A percentile compares a stretch with the other conserved stretches of the same genome.
These are phyloP conservation scores for Trichoderma guizhouense DNA, from an alignment of 2,329 filamentous ascomycete species.

Conservation along the genomic window DNA sequence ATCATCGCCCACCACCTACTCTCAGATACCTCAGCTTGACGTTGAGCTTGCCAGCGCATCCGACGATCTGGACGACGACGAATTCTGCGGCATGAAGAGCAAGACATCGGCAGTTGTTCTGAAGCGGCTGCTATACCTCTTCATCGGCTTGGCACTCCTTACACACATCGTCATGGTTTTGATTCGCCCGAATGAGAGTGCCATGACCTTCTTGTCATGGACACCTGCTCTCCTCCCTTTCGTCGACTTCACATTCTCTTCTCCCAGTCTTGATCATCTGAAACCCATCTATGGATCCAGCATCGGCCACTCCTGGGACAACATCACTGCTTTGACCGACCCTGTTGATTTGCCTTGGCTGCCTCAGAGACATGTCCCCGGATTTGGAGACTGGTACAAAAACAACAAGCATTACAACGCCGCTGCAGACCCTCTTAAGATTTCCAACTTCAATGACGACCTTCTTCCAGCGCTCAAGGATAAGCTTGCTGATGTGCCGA, in stretches of 20 bases:
- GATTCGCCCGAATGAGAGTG: conserved; percentile 32
- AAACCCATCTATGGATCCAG: conserved; percentile 17
- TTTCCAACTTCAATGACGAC: conserved; percentile 38
- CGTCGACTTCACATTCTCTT: conserved; percentile 32
- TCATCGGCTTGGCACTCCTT: conserved; percentile 26
- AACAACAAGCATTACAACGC: conserved; percentile 33
- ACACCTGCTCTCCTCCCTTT: conserved; percentile 34
- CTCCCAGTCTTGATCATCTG: conserved; percentile 23
- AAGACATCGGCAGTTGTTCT: background rate
- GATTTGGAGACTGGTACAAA: conserved; percentile 30
- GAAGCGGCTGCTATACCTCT: conserved; percentile 20
- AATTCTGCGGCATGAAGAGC: conserved; percentile 3
- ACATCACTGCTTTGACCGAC: conserved; percentile 22
- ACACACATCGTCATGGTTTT: conserved; percentile 26
- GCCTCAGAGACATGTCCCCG: conserved; percentile 19
- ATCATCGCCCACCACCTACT: background rate
- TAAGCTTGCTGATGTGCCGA: conserved; percentile 31
- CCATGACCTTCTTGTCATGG: conserved; percentile 36
- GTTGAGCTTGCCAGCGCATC: background rate
- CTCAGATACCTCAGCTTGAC: conserved; percentile 16
- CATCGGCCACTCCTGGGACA: conserved; percentile 23
- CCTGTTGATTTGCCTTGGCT: conserved; percentile 23
- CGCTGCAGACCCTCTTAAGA: conserved; percentile 37
- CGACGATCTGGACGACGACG: background rate
- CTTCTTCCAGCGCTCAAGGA: conserved; percentile 29